Evolutionary conservation across 768 basidiomycete genomes (phyloP).

Genomic region (Mycena capillaripes): DNA sequence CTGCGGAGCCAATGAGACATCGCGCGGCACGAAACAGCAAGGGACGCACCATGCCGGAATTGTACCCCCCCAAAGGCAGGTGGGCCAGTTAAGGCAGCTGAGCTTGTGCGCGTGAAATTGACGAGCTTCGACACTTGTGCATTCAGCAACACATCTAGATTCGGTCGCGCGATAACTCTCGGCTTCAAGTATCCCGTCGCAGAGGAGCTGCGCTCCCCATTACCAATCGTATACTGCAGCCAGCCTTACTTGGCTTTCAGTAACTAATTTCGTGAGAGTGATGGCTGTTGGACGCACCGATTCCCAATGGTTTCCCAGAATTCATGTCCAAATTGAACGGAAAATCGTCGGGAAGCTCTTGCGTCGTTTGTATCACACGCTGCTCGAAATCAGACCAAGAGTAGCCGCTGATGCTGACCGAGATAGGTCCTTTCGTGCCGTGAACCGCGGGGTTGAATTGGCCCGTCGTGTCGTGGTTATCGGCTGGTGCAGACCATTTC

Average conservation of each 20-base stretch:
- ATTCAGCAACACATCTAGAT: conserved; percentile 41
- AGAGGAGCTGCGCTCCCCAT: conserved; percentile 40
- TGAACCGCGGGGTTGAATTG: conserved; percentile 49
- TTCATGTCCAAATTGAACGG: conserved; percentile 51
- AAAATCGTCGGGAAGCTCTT: conserved; percentile 43
- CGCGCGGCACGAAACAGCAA: conserved; percentile 5
- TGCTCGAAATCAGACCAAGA: conserved; percentile 37
- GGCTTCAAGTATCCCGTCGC: conserved; percentile 43
- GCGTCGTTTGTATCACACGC: conserved; percentile 43
- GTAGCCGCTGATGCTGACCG: conserved; percentile 44
- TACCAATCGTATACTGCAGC: conserved; percentile 38
- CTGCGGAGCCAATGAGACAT: neutral
- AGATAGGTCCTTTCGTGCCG: conserved; percentile 41
- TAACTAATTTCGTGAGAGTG: conserved; percentile 39
- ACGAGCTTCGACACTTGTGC: conserved; percentile 34
- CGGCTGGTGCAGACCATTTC: conserved; percentile 41
- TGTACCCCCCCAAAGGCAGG: conserved; percentile 9
- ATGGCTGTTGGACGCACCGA: conserved; percentile 44
- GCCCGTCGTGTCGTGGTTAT: conserved; percentile 46
- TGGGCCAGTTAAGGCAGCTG: neutral
- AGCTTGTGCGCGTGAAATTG: neutral
- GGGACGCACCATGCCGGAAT: conserved; percentile 14
- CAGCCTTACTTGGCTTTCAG: conserved; percentile 38
- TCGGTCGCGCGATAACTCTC: conserved; percentile 36
- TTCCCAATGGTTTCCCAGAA: conserved; percentile 46